Evolutionary conservation across 352 stramenopile genomes (phyloP), one percentile per base, ranked within the genome.

Genomic region (Phytophthora macrochlamydospora): DNA sequence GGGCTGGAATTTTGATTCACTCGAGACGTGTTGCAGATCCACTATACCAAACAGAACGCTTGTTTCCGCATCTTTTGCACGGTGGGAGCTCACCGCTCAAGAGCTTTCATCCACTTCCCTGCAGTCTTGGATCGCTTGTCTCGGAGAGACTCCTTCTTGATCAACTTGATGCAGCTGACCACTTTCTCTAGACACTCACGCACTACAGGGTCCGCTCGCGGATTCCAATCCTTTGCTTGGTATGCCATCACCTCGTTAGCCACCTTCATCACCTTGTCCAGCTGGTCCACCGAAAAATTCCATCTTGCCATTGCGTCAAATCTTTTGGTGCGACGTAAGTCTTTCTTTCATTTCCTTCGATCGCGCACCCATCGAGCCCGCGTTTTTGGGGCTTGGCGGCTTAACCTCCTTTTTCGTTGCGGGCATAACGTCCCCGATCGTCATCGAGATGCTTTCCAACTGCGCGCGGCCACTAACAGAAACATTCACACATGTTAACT

Each of bases 281-380:
- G 5, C 56, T 79, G 71, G 50, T 69, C 51, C 4, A 76, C 14
- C 29, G 67, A 65, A 79, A 79, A 59, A 69, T 67, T 0, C 71
- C 71, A 38, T 69, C 60, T 32, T 71, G 62, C 67, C 59, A 76
- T 35, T 62, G 32, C 24, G 67, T 43, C 40, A 66, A 42, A 54
- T 69, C 54, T 35, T 37, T 14, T 35, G 67, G 49, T 32, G 24
- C n/a, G 11, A 40, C 7, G 32, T 28, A 2, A 75, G 28, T 7
- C 28, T 35, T 0, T 18, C 31, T 8, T 62, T 9, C 9, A 57
- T 51, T 9, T 57, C 37, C 40, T 40, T 44, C 18, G 49, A 52
- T 32, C 29, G 5, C 14, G 11, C 31, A 40, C 31, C 28, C 13
- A 54, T 6, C 43, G 43, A 11, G 12, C 43, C 18, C 43, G 9